Evolutionary conservation across 2,329 filamentous ascomycete species (phyloP).

Genomic region (Epichloe gansuensis): DNA sequence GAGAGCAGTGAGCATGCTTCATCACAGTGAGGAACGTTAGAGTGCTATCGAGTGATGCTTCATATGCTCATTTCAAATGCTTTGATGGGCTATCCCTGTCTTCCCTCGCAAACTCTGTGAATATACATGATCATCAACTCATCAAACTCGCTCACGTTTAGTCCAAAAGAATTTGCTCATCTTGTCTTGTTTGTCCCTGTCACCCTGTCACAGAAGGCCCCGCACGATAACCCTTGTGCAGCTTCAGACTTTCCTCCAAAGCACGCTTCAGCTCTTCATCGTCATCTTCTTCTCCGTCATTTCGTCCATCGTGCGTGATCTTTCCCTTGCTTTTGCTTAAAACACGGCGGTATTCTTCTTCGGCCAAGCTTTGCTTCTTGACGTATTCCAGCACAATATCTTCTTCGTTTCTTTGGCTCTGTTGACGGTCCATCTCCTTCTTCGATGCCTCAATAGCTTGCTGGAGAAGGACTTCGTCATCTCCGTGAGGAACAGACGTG

Average conservation of each 20-base stretch:
- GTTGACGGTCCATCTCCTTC: conserved; percentile 28
- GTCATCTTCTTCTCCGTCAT: conserved; percentile 28
- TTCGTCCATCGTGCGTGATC: conserved; percentile 11
- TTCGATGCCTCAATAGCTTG: conserved; percentile 33
- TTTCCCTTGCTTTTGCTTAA: conserved; percentile 23
- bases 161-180: background rate
- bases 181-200: background rate
- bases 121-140: background rate
- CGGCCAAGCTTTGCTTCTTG: conserved; percentile 61
- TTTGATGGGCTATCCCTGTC: background rate
- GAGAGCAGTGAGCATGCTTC: too few species aligned
- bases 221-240: conserved; percentile 18
- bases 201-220: conserved; percentile 11
- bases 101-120: background rate
- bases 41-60: too few species aligned
- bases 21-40: too few species aligned
- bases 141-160: background rate
- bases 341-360: conserved; percentile 40
- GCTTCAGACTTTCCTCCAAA: conserved; percentile 41
- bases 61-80: background rate
- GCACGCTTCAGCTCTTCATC: conserved; percentile 40
- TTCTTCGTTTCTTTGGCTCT: conserved; percentile 45
- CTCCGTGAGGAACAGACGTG: background rate
- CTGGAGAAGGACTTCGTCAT: conserved; percentile 22
- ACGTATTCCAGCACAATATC: conserved; percentile 65